phyloP scores from a whole-genome alignment of 805 yeast species.

The Candida silvicultrix region DNA sequence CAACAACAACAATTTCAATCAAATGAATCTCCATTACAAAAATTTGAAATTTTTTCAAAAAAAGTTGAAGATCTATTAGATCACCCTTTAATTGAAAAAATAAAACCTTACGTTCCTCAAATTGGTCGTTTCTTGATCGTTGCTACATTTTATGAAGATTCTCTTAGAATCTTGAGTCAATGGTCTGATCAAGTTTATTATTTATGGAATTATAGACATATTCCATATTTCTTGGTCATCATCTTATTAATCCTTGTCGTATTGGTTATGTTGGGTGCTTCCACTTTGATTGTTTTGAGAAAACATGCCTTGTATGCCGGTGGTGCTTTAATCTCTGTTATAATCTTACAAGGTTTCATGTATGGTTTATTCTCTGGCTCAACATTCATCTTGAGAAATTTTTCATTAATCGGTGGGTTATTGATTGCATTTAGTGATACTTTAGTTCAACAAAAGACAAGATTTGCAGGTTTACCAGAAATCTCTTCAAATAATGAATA shows the following conservation, averaged over 20 bases:
- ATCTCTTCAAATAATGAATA: constrained; percentile 57
- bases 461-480: constrained; percentile 40
- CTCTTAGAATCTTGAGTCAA: constrained; percentile 75
- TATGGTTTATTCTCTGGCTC: constrained; percentile 83
- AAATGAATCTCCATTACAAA: constrained; percentile 2
- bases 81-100: constrained; percentile 35
- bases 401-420: constrained; percentile 89
- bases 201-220: constrained; percentile 70
- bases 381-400: constrained; percentile 76
- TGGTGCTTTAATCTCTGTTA: constrained; percentile 59
- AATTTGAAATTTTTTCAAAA: constrained; percentile 46
- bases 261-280: constrained; percentile 63
- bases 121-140: constrained; percentile 88
- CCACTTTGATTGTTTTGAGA: constrained; percentile 64
- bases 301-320: constrained; percentile 68
- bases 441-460: constrained; percentile 65
- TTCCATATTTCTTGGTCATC: constrained; percentile 73
- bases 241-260: constrained; percentile 62
- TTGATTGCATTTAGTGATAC: constrained; percentile 83
- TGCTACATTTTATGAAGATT: constrained; percentile 89
- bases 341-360: constrained; percentile 75
- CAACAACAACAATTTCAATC: background rate
- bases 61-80: constrained; percentile 50
- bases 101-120: constrained; percentile 75
- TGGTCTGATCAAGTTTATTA: constrained; percentile 90